Conservation (phyloP, 306 rosid species). For the Boehmeria nivea region DNA sequence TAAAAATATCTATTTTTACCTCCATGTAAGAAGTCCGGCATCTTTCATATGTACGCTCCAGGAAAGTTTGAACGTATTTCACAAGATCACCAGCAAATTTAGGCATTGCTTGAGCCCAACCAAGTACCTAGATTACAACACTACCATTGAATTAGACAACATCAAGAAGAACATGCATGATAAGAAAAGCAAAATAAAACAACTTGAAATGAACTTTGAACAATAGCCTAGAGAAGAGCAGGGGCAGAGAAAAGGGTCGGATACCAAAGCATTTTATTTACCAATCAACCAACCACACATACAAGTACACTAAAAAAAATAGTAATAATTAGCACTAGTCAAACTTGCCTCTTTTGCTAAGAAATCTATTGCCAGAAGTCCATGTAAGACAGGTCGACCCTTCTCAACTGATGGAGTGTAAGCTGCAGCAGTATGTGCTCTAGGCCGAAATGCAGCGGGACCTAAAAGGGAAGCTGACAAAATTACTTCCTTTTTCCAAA, state of each 20-base stretch:
- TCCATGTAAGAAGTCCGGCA: conserved; percentile 97
- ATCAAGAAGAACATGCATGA: conserved; percentile 11
- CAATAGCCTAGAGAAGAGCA: not conserved
- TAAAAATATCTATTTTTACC: conserved; percentile 38
- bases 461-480: conserved; percentile 50
- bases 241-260: not conserved
- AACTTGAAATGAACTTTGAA: conserved; percentile 3
- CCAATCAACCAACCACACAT: not conserved
- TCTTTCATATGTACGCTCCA: conserved; percentile 95
- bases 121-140: conserved; percentile 68
- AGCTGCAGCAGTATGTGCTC: conserved; percentile 74
- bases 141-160: conserved; percentile 17
- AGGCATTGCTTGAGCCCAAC: conserved; percentile 99
- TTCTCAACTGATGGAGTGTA: conserved; percentile 80
- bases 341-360: conserved; percentile 84
- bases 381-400: conserved; percentile 97
- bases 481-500: conserved; percentile 16
- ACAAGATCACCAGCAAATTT: conserved; percentile 88
- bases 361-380: conserved; percentile 89
- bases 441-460: conserved; percentile 98
- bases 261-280: too few relatives aligned
- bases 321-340: conserved; percentile 8
- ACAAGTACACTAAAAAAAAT: not conserved
- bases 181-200: too few relatives aligned
- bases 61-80: conserved; percentile 91